phyloP scores from a whole-genome alignment of 2,329 filamentous ascomycete genomes.

The Macrophomina pseudophaseolina region DNA sequence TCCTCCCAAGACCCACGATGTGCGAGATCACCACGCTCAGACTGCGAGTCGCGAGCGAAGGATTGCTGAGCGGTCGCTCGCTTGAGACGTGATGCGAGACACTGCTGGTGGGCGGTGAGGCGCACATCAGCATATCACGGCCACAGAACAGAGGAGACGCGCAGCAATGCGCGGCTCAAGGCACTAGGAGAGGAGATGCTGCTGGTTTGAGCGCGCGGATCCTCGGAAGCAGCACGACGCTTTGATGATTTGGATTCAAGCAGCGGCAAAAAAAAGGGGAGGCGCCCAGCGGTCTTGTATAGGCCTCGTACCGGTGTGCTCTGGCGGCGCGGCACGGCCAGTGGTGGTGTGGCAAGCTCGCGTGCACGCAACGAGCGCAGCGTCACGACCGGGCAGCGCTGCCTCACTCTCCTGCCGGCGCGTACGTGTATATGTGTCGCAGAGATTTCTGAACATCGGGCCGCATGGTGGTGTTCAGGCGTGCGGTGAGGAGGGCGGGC shows the following conservation, averaged over 20 bases:
- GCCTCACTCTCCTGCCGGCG: neutral
- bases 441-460: neutral
- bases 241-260: constrained; percentile 17
- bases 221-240: neutral
- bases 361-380: neutral
- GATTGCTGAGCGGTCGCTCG: constrained; percentile 21
- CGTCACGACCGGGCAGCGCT: neutral
- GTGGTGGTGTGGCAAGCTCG: neutral
- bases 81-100: constrained; percentile 20
- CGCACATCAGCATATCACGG: neutral
- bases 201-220: constrained; percentile 20
- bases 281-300: constrained; percentile 14
- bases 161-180: neutral
- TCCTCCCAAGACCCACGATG: constrained; percentile 23
- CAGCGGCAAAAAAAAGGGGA: constrained; percentile 10
- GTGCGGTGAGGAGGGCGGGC: constrained; percentile 1
- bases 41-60: constrained; percentile 12
- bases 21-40: constrained; percentile 23
- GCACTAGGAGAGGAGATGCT: constrained; percentile 5
- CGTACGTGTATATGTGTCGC: constrained; percentile 19
- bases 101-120: constrained; percentile 19
- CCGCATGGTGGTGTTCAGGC: constrained; percentile 7
- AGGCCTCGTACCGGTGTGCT: constrained; percentile 6
- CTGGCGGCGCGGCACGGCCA: no score
- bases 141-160: neutral